These are phyloP conservation scores for Myochromella boudieri DNA, from an alignment of 768 basidiomycete species.

Conservation along the genomic window DNA sequence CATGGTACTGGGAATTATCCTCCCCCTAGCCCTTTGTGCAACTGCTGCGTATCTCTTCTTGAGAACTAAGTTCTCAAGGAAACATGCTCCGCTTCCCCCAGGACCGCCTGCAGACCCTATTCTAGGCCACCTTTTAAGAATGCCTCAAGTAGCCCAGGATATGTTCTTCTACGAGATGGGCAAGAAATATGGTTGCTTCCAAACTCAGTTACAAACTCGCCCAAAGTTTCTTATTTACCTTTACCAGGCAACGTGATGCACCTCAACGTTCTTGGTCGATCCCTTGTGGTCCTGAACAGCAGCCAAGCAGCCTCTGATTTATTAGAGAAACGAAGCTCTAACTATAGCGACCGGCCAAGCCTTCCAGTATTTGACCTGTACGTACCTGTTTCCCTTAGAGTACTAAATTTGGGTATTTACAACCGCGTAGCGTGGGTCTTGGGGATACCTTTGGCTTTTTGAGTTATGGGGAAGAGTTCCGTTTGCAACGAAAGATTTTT, in stretches of 20 bases:
- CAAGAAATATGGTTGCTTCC: background rate
- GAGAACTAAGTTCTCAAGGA: background rate
- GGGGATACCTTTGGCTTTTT: conserved; percentile 9
- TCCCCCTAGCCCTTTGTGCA: no score
- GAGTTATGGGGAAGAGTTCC: conserved; percentile 15
- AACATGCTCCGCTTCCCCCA: background rate
- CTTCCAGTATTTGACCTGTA: background rate
- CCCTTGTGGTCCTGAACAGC: background rate
- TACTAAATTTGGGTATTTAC: no score
- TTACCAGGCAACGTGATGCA: no score
- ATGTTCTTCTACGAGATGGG: background rate
- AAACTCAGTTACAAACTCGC: no score
- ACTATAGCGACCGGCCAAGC: background rate
- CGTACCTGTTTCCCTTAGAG: background rate
- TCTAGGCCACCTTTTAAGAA: conserved; percentile 1
- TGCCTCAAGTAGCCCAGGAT: background rate
- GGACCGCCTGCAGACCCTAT: conserved; percentile 2
- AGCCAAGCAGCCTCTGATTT: background rate
- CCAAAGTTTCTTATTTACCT: no score
- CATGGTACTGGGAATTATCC: no score
- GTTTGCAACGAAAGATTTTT: conserved; percentile 13
- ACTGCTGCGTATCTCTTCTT: background rate
- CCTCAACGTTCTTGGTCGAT: background rate
- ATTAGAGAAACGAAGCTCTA: background rate
- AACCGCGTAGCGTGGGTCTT: conserved; percentile 3